Evolutionary conservation across 176 grass and related monocot species (phyloP), one percentile per base, ranked within the genome.

Genomic region (Triticum urartu): DNA sequence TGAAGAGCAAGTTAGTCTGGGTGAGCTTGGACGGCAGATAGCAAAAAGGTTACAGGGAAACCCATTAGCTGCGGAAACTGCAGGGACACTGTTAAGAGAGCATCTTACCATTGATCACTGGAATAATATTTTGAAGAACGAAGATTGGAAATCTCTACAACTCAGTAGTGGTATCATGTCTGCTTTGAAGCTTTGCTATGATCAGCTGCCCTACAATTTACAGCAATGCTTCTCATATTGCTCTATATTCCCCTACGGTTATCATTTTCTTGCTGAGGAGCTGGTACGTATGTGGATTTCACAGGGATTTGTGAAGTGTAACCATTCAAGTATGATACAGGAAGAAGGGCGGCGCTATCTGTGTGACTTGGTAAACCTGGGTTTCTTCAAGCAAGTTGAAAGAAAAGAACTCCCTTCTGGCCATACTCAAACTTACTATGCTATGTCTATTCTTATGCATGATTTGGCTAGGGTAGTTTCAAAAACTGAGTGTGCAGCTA

Each of bases 251-350:
- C 81, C 80, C 13, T 48, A 36, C 0, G 0, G 21, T 13, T 33
- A 77, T 18, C 7, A 18, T 0, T 84, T 85, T 14, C 3, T 15
- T 22, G 13, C 26, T 0, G 22, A 8, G 1, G 72, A 89, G n/a
- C 20, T 89, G 12, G 1, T 89, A 1, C 11, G 2, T 14, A 18
- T 84, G 1, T 94, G 92, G 92, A 86, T 94, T 45, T 77, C 89
- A 75, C 89, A 91, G 79, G 72, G 92, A 25, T 91, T 70, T 80
- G 86, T 94, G 34, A 25, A 72, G n/a, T 1, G 28, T 11, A 7
- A 0, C 4, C 20, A 50, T 50, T 36, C 73, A 11, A 26, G 11
- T 20, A 78, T 80, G 59, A 86, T 1, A 18, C 7, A 68, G 7
- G 90, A 92, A 90, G 1, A 81, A 45, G 25, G 85, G 79, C 15